Conservation (phyloP, 495 filamentous ascomycete genomes). For the Penicillium waksmanii region DNA sequence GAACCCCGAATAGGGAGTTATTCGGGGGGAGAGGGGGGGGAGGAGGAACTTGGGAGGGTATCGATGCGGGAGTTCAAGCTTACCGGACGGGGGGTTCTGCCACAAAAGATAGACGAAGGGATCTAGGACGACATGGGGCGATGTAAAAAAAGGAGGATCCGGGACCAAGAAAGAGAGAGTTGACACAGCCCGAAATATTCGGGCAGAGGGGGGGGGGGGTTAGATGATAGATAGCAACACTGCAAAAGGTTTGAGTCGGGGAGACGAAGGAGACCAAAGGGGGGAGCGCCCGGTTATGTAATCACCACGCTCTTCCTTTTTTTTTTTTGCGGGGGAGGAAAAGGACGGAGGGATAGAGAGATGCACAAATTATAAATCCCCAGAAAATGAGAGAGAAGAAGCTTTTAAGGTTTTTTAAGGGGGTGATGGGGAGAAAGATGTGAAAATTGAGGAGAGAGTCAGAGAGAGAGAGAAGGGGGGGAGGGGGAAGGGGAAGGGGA, state of each 20-base stretch:
- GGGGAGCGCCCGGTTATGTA: slow-evolving; percentile 27
- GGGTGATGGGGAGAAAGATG: slow-evolving; percentile 1
- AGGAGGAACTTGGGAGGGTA: slow-evolving; percentile 2
- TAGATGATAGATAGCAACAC: slow-evolving; percentile 8
- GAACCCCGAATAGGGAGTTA: slow-evolving; percentile 9
- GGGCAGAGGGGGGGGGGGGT: slow-evolving; percentile 23
- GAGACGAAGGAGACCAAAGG: slow-evolving; percentile 17
- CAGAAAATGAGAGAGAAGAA: slow-evolving; percentile 4
- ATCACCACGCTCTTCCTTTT: slow-evolving; percentile 12
- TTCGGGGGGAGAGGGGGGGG: not conserved
- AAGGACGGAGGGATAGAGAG: slow-evolving; percentile 4
- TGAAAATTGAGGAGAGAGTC: slow-evolving; percentile 10
- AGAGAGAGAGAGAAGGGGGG: not conserved
- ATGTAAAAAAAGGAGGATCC: slow-evolving; percentile 18
- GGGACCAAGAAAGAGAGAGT: slow-evolving; percentile 11
- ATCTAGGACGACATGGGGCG: slow-evolving; percentile 51
- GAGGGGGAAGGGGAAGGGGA: slow-evolving; percentile 1
- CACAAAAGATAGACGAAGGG: slow-evolving; percentile 37
- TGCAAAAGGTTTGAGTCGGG: slow-evolving; percentile 13
- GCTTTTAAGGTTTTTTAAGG: not conserved
- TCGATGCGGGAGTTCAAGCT: slow-evolving; percentile 20
- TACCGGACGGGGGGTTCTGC: slow-evolving; percentile 43
- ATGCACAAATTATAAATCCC: slow-evolving; percentile 5
- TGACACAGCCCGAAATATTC: slow-evolving; percentile 22
- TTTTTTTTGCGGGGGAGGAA: slow-evolving; percentile 30